phyloP scores from a whole-genome alignment of 305 asterid genomes.

The Caryopteris hybrid region DNA sequence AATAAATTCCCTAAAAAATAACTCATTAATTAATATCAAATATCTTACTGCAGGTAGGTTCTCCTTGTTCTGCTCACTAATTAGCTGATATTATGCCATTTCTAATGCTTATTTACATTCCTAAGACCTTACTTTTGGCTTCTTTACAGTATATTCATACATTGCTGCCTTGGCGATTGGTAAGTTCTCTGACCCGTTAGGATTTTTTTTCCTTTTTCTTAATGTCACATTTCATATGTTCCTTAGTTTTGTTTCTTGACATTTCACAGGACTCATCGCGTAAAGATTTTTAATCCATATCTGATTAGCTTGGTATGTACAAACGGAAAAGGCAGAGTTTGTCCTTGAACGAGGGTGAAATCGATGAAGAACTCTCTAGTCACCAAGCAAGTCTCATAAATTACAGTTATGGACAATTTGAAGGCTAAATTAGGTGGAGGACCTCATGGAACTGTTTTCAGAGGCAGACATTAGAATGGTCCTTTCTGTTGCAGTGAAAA shows the following conservation, averaged over 20 bases:
- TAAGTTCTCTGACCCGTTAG: slow-evolving; percentile 7
- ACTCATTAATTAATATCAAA: too few relatives aligned
- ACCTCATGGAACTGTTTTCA: slow-evolving; percentile 31
- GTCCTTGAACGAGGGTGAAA: slow-evolving; percentile 20
- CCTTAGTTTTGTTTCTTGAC: not conserved
- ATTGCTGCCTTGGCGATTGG: slow-evolving; percentile 20
- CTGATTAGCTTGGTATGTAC: slow-evolving; percentile 24
- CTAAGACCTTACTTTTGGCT: not conserved
- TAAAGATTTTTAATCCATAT: slow-evolving; percentile 26
- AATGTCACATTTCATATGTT: not conserved
- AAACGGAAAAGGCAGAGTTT: slow-evolving; percentile 26
- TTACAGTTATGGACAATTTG: slow-evolving; percentile 30
- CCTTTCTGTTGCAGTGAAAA: slow-evolving; percentile 34
- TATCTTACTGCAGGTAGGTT: slow-evolving; percentile 20
- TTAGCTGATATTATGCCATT: not conserved
- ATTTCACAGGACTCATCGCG: slow-evolving; percentile 30
- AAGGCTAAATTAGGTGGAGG: slow-evolving; percentile 37
- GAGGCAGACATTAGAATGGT: slow-evolving; percentile 41
- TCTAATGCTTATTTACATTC: not conserved
- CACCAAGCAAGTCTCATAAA: slow-evolving; percentile 22
- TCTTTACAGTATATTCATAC: slow-evolving; percentile 16
- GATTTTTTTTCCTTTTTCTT: too few relatives aligned
- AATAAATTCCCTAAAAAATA: not conserved
- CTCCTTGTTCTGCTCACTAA: not conserved
- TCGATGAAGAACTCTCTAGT: slow-evolving; percentile 29